These are phyloP conservation scores for Komagataella pseudopastoris DNA, from an alignment of 805 yeast genomes.

Conservation along the genomic window DNA sequence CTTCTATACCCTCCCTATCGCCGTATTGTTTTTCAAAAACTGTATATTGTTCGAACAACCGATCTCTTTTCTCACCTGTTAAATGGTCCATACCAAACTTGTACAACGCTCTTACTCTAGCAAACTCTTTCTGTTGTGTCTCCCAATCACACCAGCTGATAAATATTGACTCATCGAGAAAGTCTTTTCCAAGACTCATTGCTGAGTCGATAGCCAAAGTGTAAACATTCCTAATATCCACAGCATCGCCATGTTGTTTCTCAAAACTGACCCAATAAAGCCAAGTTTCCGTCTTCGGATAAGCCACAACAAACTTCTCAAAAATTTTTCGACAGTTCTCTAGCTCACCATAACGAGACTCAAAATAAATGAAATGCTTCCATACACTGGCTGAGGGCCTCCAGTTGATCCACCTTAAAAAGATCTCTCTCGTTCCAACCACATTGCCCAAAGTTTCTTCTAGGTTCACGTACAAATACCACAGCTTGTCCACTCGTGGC, in stretches of 20 bases:
- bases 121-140: slow-evolving; percentile 39
- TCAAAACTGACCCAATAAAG: slow-evolving; percentile 66
- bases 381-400: slow-evolving; percentile 56
- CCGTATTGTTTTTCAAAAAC: slow-evolving; percentile 60
- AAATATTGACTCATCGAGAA: slow-evolving; percentile 25
- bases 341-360: slow-evolving; percentile 39
- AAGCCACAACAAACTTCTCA: slow-evolving; percentile 37
- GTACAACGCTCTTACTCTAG: slow-evolving; percentile 48
- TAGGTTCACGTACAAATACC: slow-evolving; percentile 73
- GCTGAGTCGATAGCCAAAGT: slow-evolving; percentile 52
- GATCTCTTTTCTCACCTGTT: slow-evolving; percentile 21
- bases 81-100: slow-evolving; percentile 32
- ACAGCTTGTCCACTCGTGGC: slow-evolving; percentile 74
- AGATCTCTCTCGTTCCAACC: slow-evolving; percentile 47
- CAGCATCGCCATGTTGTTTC: slow-evolving; percentile 27
- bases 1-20: slow-evolving; percentile 34
- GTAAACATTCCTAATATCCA: slow-evolving; percentile 48
- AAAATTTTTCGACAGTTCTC: slow-evolving; percentile 47
- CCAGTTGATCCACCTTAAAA: slow-evolving; percentile 74
- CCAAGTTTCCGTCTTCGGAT: slow-evolving; percentile 52
- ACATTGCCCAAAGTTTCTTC: slow-evolving; percentile 68
- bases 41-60: slow-evolving; percentile 28
- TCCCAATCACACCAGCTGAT: slow-evolving; percentile 65
- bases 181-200: slow-evolving; percentile 10
- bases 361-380: slow-evolving; percentile 64